These are phyloP conservation scores for Beauveria scarabaeidicola DNA, from an alignment of 2,329 filamentous ascomycete species.

Conservation along the genomic window DNA sequence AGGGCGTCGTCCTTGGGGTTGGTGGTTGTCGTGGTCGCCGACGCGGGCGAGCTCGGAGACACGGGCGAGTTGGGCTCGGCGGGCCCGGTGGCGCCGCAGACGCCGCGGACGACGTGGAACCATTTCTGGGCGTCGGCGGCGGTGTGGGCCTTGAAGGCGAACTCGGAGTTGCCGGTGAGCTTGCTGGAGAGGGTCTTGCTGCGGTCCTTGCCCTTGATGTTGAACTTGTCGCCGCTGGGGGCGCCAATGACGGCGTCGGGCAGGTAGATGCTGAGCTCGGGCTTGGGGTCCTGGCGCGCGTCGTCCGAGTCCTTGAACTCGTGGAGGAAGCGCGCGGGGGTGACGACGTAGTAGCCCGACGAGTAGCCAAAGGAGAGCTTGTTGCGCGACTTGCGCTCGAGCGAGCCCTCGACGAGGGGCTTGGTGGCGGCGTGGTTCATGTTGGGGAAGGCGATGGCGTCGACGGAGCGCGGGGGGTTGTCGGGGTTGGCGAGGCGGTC, in stretches of 20 bases:
- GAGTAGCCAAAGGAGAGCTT: conserved; percentile 70
- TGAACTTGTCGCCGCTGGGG: conserved; percentile 75
- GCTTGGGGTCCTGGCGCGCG: conserved; percentile 60
- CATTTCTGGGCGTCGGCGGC: conserved; percentile 74
- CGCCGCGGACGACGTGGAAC: conserved; percentile 62
- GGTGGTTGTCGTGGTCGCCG: background rate
- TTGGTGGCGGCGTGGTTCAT: conserved; percentile 73
- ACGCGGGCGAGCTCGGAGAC: conserved; percentile 2
- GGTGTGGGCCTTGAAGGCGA: conserved; percentile 81
- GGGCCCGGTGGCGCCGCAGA: conserved; percentile 44
- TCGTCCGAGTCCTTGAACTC: conserved; percentile 92
- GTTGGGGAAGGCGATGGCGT: conserved; percentile 76
- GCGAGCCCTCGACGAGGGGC: conserved; percentile 74
- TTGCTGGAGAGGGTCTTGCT: conserved; percentile 73
- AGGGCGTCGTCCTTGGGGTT: conserved; percentile 1
- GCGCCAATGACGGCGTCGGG: conserved; percentile 76
- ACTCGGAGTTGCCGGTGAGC: conserved; percentile 69
- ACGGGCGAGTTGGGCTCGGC: conserved; percentile 22
- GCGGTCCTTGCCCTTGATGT: conserved; percentile 88
- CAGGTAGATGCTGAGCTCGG: conserved; percentile 84
- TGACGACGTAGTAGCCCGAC: conserved; percentile 82
- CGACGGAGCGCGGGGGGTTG: conserved; percentile 62
- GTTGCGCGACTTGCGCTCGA: conserved; percentile 87
- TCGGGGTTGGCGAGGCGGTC: conserved; percentile 70
- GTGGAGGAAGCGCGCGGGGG: conserved; percentile 79